phyloP scores from a whole-genome alignment of 2,329 filamentous ascomycete species.

The Plenodomus tracheiphilus region DNA sequence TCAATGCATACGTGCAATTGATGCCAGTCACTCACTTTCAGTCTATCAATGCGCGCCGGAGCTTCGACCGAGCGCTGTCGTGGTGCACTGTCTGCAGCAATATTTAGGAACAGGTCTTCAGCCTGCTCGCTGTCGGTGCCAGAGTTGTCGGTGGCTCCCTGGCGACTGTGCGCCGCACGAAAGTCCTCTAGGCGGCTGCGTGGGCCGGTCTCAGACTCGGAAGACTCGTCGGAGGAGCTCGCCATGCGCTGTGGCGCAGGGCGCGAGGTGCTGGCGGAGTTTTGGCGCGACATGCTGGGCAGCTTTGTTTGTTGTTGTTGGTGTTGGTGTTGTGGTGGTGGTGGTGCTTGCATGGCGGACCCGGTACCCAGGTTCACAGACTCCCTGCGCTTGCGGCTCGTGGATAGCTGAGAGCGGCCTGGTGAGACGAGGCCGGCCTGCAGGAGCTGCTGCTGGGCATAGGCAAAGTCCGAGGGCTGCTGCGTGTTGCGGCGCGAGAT shows the following conservation, averaged over 20 bases:
- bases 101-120: slow-evolving; percentile 50
- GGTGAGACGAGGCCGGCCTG: slow-evolving; percentile 29
- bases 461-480: slow-evolving; percentile 31
- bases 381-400: slow-evolving; percentile 15
- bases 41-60: slow-evolving; percentile 32
- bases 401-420: slow-evolving; percentile 19
- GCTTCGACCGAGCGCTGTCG: slow-evolving; percentile 29
- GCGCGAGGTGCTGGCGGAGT: slow-evolving; percentile 22
- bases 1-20: background rate
- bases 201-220: slow-evolving; percentile 34
- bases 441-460: slow-evolving; percentile 32
- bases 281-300: slow-evolving; percentile 19
- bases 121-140: slow-evolving; percentile 28
- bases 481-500: slow-evolving; percentile 35
- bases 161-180: slow-evolving; percentile 19
- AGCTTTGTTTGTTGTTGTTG: slow-evolving; percentile 16
- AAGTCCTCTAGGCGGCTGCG: slow-evolving; percentile 29
- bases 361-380: slow-evolving; percentile 13
- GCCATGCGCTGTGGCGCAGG: slow-evolving; percentile 29
- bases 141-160: slow-evolving; percentile 18
- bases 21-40: slow-evolving; percentile 31
- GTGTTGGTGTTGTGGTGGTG: slow-evolving; percentile 3
- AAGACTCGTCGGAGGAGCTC: slow-evolving; percentile 35
- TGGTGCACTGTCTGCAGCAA: slow-evolving; percentile 44
- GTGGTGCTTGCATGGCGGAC: slow-evolving; percentile 14